These are phyloP conservation scores for Malus sylvestris DNA, from an alignment of 306 rosid genomes.

Conservation along the genomic window DNA sequence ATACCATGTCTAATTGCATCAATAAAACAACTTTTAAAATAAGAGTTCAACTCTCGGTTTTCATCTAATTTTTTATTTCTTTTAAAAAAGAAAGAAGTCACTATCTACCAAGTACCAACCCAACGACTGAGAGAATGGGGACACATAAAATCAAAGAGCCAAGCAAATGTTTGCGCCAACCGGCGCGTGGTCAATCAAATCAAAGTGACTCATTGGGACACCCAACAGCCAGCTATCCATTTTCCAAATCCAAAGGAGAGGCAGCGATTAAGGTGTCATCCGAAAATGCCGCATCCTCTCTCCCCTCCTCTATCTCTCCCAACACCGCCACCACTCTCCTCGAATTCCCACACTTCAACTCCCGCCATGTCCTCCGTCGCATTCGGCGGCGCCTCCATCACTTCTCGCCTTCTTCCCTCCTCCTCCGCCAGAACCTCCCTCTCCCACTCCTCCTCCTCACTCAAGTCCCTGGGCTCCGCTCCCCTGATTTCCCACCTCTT, in stretches of 20 bases:
- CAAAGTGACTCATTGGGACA: neutral
- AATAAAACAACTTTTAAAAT: too few relatives aligned
- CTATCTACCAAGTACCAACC: neutral
- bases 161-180: neutral
- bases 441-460: conserved; percentile 14
- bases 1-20: too few relatives aligned
- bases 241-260: conserved; percentile 25
- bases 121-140: neutral
- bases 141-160: too few relatives aligned
- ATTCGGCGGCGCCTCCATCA: conserved; percentile 23
- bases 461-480: conserved; percentile 42
- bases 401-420: conserved; percentile 47
- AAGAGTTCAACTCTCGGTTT: too few relatives aligned
- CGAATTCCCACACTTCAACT: conserved; percentile 7
- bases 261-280: conserved; percentile 6
- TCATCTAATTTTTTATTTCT: too few relatives aligned
- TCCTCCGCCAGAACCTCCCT: conserved; percentile 31
- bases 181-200: too few relatives aligned
- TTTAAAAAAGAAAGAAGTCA: neutral
- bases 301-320: neutral
- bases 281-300: neutral
- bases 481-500: conserved; percentile 65
- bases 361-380: conserved; percentile 33
- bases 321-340: neutral
- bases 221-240: neutral